Evolutionary conservation across 2,329 filamentous ascomycete genomes (phyloP), one percentile per base, ranked within the genome.

Genomic region (Xylaria digitata): DNA sequence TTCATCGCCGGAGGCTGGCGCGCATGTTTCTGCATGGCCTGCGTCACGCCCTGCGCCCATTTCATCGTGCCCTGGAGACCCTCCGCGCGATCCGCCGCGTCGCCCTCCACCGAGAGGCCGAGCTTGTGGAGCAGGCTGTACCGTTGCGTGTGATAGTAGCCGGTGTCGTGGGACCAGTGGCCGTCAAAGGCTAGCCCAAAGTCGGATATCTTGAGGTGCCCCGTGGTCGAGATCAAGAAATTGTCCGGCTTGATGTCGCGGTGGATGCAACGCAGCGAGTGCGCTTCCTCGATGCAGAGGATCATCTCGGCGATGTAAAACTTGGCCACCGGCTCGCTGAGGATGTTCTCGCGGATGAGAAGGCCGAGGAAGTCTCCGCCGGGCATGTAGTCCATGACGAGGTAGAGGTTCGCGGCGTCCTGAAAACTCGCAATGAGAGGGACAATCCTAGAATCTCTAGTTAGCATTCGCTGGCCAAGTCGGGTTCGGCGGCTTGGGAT

Each of bases 381-480:
- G 1, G 96, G 91, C 93, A 97, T 97, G 76, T 97, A 99, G 66
- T 98, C 94, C 94, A 98, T 97, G 59, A 97, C 92, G 6, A 99
- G 87, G 74, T 98, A 98, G 6, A 99, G 84, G 73, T 92, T 93
- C 48, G 87, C 86, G 42, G 87, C 82, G 77, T 98, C 96, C 78
- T 98, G 93, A 71, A 98, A 98, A 75, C 93, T 96, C 56, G 92
- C 86, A 57, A 97, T 86, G 42, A 99, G 82, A 0, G 94, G 92
- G 1, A 98, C 92, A 53, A 97, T 89, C 95, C 88, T 90, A 57
- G 1, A 49, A 13, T 45, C 6, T 32, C 2, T 62, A 19, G 56
- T 72, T 53, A 69, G 50, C 30, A 7, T 48, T 46, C 17, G 46
- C 49, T 19, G 30, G 13, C 23, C 40, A 46, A 34, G 32, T 6